Conservation (phyloP, 2,329 filamentous ascomycete genomes). For the Drechslerella dactyloides region DNA sequence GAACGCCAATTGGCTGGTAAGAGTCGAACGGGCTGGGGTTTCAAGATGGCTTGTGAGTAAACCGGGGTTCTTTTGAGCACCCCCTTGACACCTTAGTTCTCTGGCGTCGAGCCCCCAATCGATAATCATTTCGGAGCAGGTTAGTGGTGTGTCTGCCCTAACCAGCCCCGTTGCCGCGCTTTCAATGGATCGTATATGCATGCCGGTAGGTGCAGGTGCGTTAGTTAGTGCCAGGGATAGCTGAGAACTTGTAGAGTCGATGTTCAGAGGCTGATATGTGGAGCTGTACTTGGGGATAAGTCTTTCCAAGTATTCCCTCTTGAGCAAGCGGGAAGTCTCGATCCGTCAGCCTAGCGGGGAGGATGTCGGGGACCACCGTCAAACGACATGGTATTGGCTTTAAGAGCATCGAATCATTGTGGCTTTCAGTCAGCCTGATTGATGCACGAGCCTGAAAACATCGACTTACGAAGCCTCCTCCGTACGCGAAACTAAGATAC, state of each 20-base stretch:
- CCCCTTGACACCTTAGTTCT: not conserved
- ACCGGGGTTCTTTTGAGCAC: not conserved
- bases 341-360: not conserved
- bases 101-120: not conserved
- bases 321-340: not conserved
- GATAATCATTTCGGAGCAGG: not conserved
- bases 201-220: constrained; percentile 1
- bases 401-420: not conserved
- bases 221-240: not conserved
- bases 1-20: not conserved
- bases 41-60: not conserved
- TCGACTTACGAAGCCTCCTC: too few relatives aligned
- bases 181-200: not conserved
- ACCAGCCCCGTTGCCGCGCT: not conserved
- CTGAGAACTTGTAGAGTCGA: not conserved
- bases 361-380: not conserved
- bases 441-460: constrained; percentile 6
- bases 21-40: not conserved
- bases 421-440: not conserved
- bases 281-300: not conserved
- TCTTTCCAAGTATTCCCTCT: not conserved
- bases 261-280: not conserved
- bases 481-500: too few relatives aligned
- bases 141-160: not conserved
- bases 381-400: not conserved